phyloP scores from a whole-genome alignment of 495 filamentous ascomycete genomes.

The Lepraria neglecta region DNA sequence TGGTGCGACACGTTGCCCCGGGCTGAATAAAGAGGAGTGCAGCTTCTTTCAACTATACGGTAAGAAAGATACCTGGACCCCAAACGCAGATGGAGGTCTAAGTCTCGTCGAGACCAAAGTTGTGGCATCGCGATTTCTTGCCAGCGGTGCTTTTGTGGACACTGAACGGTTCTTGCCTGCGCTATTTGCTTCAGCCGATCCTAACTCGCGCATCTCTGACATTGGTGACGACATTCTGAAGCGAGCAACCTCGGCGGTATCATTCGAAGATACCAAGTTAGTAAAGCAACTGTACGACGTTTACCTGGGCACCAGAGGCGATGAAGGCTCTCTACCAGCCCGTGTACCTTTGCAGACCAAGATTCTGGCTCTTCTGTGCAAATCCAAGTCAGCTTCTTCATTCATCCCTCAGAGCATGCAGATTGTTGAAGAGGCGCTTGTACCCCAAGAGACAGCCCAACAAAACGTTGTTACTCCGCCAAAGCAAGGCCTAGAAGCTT shows the following conservation, averaged over 20 bases:
- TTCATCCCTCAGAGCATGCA: slow-evolving; percentile 58
- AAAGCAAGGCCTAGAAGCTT: slow-evolving; percentile 56
- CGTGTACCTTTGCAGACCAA: slow-evolving; percentile 67
- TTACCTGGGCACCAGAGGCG: slow-evolving; percentile 51
- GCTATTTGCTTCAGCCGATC: slow-evolving; percentile 71
- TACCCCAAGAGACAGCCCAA: slow-evolving; percentile 32
- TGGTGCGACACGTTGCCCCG: slow-evolving; percentile 51
- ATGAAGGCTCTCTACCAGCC: slow-evolving; percentile 46
- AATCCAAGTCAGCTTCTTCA: slow-evolving; percentile 61
- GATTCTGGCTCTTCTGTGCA: slow-evolving; percentile 66
- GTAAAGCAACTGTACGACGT: slow-evolving; percentile 59
- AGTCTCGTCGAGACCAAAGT: slow-evolving; percentile 62
- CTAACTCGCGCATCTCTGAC: slow-evolving; percentile 72
- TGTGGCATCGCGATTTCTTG: slow-evolving; percentile 60
- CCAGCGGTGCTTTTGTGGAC: slow-evolving; percentile 78
- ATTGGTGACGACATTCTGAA: slow-evolving; percentile 82
- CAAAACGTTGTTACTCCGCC: slow-evolving; percentile 39
- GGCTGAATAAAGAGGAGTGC: slow-evolving; percentile 63
- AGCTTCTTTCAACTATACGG: slow-evolving; percentile 62
- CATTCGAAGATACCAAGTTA: slow-evolving; percentile 62
- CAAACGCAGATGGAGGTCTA: slow-evolving; percentile 51
- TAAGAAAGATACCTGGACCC: slow-evolving; percentile 66
- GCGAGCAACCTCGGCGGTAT: slow-evolving; percentile 53
- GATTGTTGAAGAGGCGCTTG: slow-evolving; percentile 62
- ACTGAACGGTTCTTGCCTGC: slow-evolving; percentile 74